Evolutionary conservation across 1,284 basidiomycete species (phyloP), one percentile per base, ranked within the genome.

Genomic region (Pseudozyma hubeiensis): DNA sequence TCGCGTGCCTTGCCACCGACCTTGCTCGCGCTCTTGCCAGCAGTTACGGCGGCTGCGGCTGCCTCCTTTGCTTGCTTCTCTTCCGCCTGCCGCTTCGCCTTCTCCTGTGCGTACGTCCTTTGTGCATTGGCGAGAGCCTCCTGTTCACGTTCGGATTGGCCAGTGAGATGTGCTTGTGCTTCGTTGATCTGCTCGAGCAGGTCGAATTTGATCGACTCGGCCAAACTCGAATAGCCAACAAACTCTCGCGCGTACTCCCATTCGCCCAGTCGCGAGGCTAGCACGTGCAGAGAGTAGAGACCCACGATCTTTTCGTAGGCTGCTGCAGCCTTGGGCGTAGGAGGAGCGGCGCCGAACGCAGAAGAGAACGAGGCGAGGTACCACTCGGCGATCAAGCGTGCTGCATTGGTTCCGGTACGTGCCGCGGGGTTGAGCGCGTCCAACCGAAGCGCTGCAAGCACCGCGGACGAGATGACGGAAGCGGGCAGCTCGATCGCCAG

Each of bases 211-310:
- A 56, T 46, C 44, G 54, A 54, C n/a, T 77, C 72, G 10, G 69
- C 51, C 52, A 81, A 52, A 40, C 64, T 64, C 44, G 68, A 70
- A 53, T 81, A 78, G 29, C 71, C 75, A 4, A 79, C 69, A 41
- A 79, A 74, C 19, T 77, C 70, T 5, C 64, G 62, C 3, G 79
- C 79, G 31, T 79, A 78, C 35, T 79, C 72, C 79, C 79, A 81
- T n/a, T 81, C 77, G 47, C 56, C 69, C 7, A 67, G 47, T 8
- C 73, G 62, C 17, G 64, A 49, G 11, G 72, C 79, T 2, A 81
- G 61, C 11, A 81, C 66, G 30, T 81, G 75, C 16, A 81, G 39
- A 31, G 75, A 59, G 53, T 81, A 81, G 7, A 81, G 59, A 0
- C 62, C 75, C 3, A 81, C 56, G 29, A 79, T 66, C 48, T 69